These are phyloP conservation scores for Amanita polypyramis DNA, from an alignment of 768 basidiomycete species.

Conservation along the genomic window DNA sequence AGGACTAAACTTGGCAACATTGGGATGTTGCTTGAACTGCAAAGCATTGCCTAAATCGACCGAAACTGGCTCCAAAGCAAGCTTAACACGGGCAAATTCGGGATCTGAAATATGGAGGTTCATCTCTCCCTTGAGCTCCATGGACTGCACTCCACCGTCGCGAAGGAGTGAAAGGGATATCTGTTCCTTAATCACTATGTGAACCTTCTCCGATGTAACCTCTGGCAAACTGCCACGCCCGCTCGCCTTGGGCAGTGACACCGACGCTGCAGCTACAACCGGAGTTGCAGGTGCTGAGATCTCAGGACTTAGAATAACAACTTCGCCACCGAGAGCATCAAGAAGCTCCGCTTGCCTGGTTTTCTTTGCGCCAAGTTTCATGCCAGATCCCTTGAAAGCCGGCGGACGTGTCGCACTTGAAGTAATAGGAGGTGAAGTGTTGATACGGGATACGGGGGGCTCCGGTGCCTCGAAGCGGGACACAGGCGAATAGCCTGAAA, in stretches of 20 bases:
- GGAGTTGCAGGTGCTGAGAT: constrained; percentile 43
- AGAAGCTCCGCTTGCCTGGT: constrained; percentile 81
- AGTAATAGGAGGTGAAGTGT: constrained; percentile 29
- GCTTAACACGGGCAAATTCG: constrained; percentile 56
- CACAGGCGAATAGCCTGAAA: constrained; percentile 61
- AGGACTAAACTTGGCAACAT: constrained; percentile 78
- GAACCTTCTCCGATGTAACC: constrained; percentile 73
- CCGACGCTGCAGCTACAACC: constrained; percentile 27
- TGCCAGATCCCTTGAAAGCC: constrained; percentile 88
- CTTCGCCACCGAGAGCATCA: constrained; percentile 77
- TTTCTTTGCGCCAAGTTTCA: constrained; percentile 95
- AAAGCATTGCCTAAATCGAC: constrained; percentile 54
- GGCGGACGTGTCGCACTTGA: constrained; percentile 49
- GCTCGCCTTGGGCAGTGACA: constrained; percentile 26
- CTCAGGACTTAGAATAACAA: constrained; percentile 20
- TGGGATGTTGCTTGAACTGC: constrained; percentile 96
- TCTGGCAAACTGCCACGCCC: constrained; percentile 59
- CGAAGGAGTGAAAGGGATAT: constrained; percentile 74
- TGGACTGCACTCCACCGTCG: constrained; percentile 82
- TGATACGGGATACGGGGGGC: constrained; percentile 24
- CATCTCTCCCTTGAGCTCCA: constrained; percentile 94
- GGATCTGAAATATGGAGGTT: constrained; percentile 80
- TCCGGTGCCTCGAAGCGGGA: constrained; percentile 64
- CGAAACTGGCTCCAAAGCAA: constrained; percentile 49
- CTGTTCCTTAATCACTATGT: constrained; percentile 77